Base-by-base conservation (phyloP, 2,329 filamentous ascomycete species). In the Fusarium abutilonis region DNA sequence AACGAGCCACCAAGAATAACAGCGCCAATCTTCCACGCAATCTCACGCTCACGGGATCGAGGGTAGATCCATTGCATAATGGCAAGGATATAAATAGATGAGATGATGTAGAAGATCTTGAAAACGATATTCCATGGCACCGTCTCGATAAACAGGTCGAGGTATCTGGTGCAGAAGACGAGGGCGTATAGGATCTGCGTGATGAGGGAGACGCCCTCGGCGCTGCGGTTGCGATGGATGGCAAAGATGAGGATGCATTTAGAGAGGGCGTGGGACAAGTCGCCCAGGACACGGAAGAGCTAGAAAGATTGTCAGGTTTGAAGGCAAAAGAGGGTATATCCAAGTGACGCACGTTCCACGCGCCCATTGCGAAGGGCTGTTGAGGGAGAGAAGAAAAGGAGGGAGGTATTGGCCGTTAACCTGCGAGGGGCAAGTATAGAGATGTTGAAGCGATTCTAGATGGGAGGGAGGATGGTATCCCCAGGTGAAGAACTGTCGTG, bases 161-260 rank as follows among this genome's bases (percentile, higher is more conserved):
- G 85, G 77, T 98, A 98, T 59, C 94, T 87, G 5, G 92, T 89
- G 71, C 88, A 82, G 79, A 97, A 98, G 55, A 98, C 93, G 63
- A 89, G 75, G 52, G 89, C 87, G 78, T 98, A 98, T 65, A 97
- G 87, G 52, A 88, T 83, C 77, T 98, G 94, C 1, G 91, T 97
- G 71, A 98, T 91, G 73, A 97, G 87, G 21, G 93, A 97, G 60
- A 97, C 90, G 57, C 93, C 92, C 82, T 97, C 93, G 43, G 93
- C 90, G 75, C 90, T 95, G 73, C 86, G 86, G 74, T 97, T 97
- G 67, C 86, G 86, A 78, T 97, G 92, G 71, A 97, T 97, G 52
- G 93, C 88, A 80, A 89, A 91, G 78, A 97, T 92, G 69, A 97
- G 84, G 73, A 97, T 95, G 75, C 89, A 87, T 83, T 97, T 97